Evolutionary conservation across 192 early-diverging fungal species (phyloP), one percentile per base, ranked within the genome.

Genomic region (Coemansia sp.): DNA sequence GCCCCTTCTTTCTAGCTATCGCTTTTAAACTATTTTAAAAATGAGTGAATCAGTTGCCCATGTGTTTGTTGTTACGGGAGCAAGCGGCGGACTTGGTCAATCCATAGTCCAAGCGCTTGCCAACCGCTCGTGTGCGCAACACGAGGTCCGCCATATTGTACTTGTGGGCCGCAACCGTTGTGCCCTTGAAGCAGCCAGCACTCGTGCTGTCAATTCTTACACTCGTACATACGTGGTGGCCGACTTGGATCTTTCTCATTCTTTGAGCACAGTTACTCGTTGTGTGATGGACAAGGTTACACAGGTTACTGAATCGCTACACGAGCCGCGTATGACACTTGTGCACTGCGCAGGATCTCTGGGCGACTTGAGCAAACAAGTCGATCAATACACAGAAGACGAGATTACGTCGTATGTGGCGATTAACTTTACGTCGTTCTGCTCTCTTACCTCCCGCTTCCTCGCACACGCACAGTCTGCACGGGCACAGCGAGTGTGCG

Each of bases 301-400:
- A 6, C 52, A 58, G 0, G 26, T 45, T 4, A 29, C 22, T 41
- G 55, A 25, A 43, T 31, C 47, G 21, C 10, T 22, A 8, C 19
- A 25, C 10, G 21, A n/a, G 76, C 65, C 37, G 73, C 7, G 63
- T 67, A 19, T 81, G 49, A 69, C 69, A 16, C 80, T 95, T 57
- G 68, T 95, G 69, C 89, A 93, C 72, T 91, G 89, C 69, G 90
- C 91, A 1, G 92, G 92, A 16, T 85, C 90, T 0, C 64, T 89
- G 3, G 87, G 92, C 26, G 85, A 88, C 55, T 75, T 96, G 17
- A 72, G 79, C 63, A 87, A 86, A 38, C 80, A 72, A 0, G 84
- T 86, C 11, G 80, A 61, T 41, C 77, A 88, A 12, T 82, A 86
- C 43, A 61, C 68, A 5, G 72, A 70, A 23, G 66, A 76, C 21